A percentile compares a stretch with the other conserved stretches of the same genome.
Conservation (phyloP, 75 land plant species). For the Selaginella moellendorffii region DNA sequence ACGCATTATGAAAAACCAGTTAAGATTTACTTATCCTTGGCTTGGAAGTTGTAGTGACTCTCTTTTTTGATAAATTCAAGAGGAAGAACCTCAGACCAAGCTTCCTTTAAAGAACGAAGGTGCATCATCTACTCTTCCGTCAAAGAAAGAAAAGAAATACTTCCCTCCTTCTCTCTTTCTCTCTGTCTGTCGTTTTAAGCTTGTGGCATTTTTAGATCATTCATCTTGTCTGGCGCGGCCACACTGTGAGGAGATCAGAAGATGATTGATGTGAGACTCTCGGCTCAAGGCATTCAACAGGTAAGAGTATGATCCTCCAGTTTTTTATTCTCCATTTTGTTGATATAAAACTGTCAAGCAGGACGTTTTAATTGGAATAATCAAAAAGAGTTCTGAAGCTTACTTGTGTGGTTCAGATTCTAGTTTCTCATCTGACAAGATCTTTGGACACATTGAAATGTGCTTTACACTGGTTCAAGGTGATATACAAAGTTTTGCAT, state of each 20-base stretch:
- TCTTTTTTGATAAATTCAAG: neutral
- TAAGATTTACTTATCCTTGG: neutral
- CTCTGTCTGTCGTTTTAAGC: neutral
- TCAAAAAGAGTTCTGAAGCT: neutral
- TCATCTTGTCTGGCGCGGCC: constrained; percentile 26
- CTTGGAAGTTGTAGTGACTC: neutral
- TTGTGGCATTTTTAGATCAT: constrained; percentile 15
- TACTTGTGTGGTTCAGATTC: constrained; percentile 18
- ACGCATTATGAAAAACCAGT: neutral
- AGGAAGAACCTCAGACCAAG: neutral
- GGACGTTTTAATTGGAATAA: constrained; percentile 11
- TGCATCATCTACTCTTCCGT: neutral
- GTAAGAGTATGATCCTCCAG: neutral
- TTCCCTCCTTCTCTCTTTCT: neutral
- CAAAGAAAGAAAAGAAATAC: neutral
- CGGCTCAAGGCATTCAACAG: constrained; percentile 23
- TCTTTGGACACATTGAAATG: constrained; percentile 22
- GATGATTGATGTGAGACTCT: constrained; percentile 17
- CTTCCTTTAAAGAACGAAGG: too few species aligned
- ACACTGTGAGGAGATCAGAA: constrained; percentile 11
- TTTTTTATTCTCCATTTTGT: neutral
- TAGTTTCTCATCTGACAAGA: constrained; percentile 20
- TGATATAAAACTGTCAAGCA: constrained; percentile 9
- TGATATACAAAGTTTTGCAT: neutral
- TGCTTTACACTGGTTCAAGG: constrained; percentile 21